phyloP scores from a whole-genome alignment of 176 grass and related monocot species.

The Rhynchospora tenuis region DNA sequence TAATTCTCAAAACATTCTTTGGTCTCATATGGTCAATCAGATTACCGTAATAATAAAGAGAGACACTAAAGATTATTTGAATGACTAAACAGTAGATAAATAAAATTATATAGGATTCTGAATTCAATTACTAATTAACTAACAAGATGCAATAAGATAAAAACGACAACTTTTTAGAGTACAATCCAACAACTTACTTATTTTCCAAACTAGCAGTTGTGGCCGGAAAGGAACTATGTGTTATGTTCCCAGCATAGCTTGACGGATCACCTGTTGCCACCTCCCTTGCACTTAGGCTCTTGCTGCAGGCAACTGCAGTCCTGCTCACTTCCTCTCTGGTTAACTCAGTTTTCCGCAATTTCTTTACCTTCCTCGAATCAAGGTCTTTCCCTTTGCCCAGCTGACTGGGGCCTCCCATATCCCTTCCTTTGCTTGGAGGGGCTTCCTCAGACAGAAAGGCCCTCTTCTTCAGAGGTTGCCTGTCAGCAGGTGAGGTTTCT shows the following conservation, averaged over 20 bases:
- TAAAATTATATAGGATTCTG: not conserved
- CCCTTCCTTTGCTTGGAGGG: conserved; percentile 10
- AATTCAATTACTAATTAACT: not conserved
- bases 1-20: not conserved
- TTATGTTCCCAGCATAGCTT: conserved; percentile 20
- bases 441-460: not conserved
- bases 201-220: conserved; percentile 53
- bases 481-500: not conserved
- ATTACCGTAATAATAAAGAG: not conserved
- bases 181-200: conserved; percentile 36
- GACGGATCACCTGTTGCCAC: conserved; percentile 21
- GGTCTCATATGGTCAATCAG: not conserved
- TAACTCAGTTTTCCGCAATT: not conserved
- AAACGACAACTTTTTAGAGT: not conserved
- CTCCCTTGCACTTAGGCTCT: conserved; percentile 23
- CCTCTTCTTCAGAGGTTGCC: not conserved
- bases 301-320: not conserved
- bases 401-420: not conserved
- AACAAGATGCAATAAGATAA: not conserved
- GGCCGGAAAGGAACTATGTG: conserved; percentile 51
- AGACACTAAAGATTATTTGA: not conserved
- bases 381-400: not conserved
- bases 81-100: not conserved
- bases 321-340: conserved; percentile 10
- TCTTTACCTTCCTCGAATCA: not conserved